Base-by-base conservation (phyloP, 2,329 filamentous ascomycete species). In the Tolypocladium cylindrosporum region DNA sequence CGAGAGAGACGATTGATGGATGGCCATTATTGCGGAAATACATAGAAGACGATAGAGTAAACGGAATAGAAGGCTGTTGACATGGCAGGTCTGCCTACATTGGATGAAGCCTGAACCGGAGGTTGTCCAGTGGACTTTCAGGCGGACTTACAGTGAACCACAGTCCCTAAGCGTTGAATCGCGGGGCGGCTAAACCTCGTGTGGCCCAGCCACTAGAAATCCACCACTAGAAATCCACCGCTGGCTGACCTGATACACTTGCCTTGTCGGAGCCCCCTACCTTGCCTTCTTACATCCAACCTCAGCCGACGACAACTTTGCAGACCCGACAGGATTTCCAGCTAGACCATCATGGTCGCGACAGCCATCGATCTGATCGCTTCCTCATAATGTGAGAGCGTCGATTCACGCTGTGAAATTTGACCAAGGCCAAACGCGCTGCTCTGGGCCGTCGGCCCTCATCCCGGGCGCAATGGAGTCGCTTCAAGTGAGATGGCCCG, bases 401-500 rank as follows among this genome's bases (percentile, higher is more conserved):
- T 21, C 10, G 19, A 10, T 36, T 37, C 31, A 31, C 11, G 31
- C 48, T 14, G 48, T 31, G 13, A 41, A 27, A 27, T 34, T n/a
- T n/a, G 21, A 31, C 37, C 24, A 27, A 39, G 21, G 41, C 21
- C 52, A 19, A 31, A 40, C 52, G 36, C 36, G 21, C 36, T 27
- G 52, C 21, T 16, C 24, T 19, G 36, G 24, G 36, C 37, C 7
- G 24, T 9, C 7, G 27, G 24, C 21, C 39, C 31, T 8, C 34
- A 3, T 57, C 50, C n/a, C n/a, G 24, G 37, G n/a, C 64, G 63
- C 39, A 57, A 77, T 77, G 75, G 67, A 73, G 57, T 73, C 75
- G 41, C 72, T 79, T 40, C 71, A 75, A 57, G 70, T 76, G 24
- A 69, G 73, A 62, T 74, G 72, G 60, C 71, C 74, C 55, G 74